Conservation (phyloP, 2,329 filamentous ascomycete genomes). For the Fusarium sublunatum region DNA sequence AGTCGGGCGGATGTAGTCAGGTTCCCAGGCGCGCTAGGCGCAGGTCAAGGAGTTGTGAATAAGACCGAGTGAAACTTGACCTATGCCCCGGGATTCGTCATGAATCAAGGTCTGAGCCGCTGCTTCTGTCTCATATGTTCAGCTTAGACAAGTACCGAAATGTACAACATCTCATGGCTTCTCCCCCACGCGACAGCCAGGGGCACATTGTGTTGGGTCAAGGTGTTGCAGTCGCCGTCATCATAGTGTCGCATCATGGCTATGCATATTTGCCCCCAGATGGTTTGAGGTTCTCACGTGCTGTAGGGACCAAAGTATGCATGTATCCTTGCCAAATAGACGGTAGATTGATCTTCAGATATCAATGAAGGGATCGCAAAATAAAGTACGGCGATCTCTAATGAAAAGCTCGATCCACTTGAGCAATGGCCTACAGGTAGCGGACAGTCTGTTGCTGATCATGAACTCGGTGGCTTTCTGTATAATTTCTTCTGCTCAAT, state of each 20-base stretch:
- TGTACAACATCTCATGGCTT: slow-evolving; percentile 10
- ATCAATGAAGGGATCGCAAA: not conserved
- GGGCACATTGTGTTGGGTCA: slow-evolving; percentile 7
- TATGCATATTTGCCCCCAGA: slow-evolving; percentile 8
- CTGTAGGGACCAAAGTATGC: not conserved
- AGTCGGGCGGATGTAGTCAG: slow-evolving; percentile 11
- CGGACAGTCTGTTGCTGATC: not conserved
- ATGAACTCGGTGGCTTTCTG: not conserved
- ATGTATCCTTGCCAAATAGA: not conserved
- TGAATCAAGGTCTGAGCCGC: slow-evolving; percentile 2
- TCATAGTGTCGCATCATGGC: slow-evolving; percentile 18
- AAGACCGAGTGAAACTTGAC: not conserved
- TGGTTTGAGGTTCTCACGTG: not conserved
- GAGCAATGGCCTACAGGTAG: not conserved
- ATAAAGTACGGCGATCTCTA: not conserved
- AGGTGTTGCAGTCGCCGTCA: slow-evolving; percentile 8
- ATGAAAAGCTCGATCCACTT: not conserved
- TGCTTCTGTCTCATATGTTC: slow-evolving; percentile 12
- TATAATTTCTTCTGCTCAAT: no score
- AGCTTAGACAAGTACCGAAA: slow-evolving; percentile 7
- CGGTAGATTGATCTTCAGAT: not conserved
- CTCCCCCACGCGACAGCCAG: slow-evolving; percentile 14
- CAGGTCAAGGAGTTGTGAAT: slow-evolving; percentile 11
- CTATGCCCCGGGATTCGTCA: slow-evolving; percentile 11
- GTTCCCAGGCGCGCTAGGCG: slow-evolving; percentile 31